These are phyloP conservation scores for Mrakia gelida DNA, from an alignment of 768 basidiomycete genomes.

Conservation along the genomic window DNA sequence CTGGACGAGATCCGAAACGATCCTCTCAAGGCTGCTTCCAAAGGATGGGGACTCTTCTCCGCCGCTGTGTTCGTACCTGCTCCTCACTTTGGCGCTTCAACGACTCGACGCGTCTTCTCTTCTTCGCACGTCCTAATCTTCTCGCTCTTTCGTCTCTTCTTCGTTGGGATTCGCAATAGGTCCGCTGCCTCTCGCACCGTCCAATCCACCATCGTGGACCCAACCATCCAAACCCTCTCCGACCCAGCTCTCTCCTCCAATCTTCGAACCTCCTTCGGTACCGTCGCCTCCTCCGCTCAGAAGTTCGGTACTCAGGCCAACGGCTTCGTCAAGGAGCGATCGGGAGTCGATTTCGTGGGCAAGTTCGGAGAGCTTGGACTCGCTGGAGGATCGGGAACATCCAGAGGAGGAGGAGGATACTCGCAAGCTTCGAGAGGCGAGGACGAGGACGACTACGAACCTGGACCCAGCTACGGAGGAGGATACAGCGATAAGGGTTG, in stretches of 20 bases:
- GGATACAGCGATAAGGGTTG: conserved; percentile 37
- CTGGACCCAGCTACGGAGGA: neutral
- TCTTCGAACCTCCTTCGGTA: conserved; percentile 44
- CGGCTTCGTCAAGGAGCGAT: conserved; percentile 52
- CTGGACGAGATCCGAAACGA: conserved; percentile 22
- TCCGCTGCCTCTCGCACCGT: conserved; percentile 29
- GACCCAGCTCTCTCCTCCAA: conserved; percentile 76
- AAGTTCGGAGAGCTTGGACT: conserved; percentile 66
- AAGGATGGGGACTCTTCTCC: conserved; percentile 95
- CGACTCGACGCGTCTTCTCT: neutral
- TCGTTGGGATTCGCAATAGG: neutral
- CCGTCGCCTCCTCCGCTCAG: conserved; percentile 8
- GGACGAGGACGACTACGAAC: neutral
- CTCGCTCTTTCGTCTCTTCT: neutral
- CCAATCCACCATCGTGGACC: conserved; percentile 69
- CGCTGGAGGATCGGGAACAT: conserved; percentile 39
- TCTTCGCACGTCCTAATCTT: neutral
- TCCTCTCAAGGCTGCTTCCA: conserved; percentile 47
- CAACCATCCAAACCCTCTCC: conserved; percentile 70
- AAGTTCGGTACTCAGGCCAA: conserved; percentile 37
- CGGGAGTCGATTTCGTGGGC: conserved; percentile 82
- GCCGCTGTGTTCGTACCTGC: conserved; percentile 56
- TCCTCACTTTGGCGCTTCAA: neutral
- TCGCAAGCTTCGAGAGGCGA: neutral
- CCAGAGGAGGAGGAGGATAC: conserved; percentile 33